Evolutionary conservation across 2,329 filamentous ascomycete genomes (phyloP).

Genomic region (Celoporthe dispersa): DNA sequence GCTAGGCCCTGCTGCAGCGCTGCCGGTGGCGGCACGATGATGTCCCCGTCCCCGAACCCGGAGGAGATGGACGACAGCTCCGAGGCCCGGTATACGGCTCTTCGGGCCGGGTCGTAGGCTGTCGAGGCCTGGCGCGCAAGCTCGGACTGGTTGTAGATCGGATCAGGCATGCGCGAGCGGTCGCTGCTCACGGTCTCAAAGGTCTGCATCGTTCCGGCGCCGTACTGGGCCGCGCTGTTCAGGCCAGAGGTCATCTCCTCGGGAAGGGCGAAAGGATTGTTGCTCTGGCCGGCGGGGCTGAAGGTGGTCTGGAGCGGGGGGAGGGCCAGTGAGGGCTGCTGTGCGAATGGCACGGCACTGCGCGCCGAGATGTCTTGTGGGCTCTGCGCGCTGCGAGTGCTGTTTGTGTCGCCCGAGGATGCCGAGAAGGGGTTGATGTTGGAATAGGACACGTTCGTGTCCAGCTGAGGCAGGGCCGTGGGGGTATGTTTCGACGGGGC

Average conservation of each 20-base stretch:
- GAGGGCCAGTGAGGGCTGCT: slow-evolving; percentile 1
- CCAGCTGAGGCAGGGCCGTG: slow-evolving; percentile 18
- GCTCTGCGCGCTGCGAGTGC: slow-evolving; percentile 13
- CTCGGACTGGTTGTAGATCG: slow-evolving; percentile 46
- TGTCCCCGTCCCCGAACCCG: slow-evolving; percentile 66
- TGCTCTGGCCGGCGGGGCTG: slow-evolving; percentile 22
- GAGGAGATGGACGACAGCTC: slow-evolving; percentile 66
- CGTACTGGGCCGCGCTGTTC: slow-evolving; percentile 36
- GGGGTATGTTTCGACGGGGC: slow-evolving; percentile 18
- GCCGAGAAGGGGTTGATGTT: slow-evolving; percentile 27
- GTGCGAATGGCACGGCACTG: slow-evolving; percentile 10
- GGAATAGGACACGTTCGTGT: slow-evolving; percentile 30
- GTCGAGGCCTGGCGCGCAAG: slow-evolving; percentile 43
- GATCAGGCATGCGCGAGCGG: slow-evolving; percentile 42
- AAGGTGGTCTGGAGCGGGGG: slow-evolving; percentile 18
- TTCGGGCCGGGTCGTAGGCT: slow-evolving; percentile 41
- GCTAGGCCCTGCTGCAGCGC: slow-evolving; percentile 28
- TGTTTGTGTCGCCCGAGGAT: slow-evolving; percentile 8
- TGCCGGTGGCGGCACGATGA: slow-evolving; percentile 49
- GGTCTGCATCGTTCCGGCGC: slow-evolving; percentile 29
- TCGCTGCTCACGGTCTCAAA: slow-evolving; percentile 37
- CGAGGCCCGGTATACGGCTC: slow-evolving; percentile 48
- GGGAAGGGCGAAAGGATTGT: slow-evolving; percentile 33
- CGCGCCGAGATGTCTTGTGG: slow-evolving; percentile 15
- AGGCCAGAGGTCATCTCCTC: slow-evolving; percentile 33